phyloP scores from a whole-genome alignment of 768 basidiomycete species.

The Lentinula aciculospora region DNA sequence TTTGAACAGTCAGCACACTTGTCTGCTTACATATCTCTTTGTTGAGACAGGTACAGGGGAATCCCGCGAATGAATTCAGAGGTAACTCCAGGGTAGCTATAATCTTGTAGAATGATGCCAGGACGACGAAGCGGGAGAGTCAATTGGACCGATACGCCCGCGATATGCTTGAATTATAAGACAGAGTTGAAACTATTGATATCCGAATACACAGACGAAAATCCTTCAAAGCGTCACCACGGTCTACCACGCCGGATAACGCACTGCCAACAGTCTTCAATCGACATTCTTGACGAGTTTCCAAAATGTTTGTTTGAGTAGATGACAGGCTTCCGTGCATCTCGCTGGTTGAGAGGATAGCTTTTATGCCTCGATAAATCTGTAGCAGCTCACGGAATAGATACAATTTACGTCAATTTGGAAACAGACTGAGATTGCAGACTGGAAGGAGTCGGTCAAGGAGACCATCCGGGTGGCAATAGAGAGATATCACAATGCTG shows the following conservation, averaged over 20 bases:
- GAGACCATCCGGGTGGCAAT: too few relatives aligned
- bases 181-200: background rate
- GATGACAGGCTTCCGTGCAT: background rate
- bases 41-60: background rate
- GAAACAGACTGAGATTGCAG: too few relatives aligned
- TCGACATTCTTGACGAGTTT: background rate
- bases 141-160: background rate
- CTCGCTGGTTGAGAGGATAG: background rate
- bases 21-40: background rate
- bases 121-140: background rate
- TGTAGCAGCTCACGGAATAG: background rate
- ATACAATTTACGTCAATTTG: background rate
- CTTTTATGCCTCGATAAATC: background rate
- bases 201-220: background rate
- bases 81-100: background rate
- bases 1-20: background rate
- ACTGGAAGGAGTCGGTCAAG: too few relatives aligned
- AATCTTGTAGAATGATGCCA: background rate
- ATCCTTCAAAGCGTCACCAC: background rate
- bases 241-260: too few relatives aligned
- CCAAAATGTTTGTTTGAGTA: background rate
- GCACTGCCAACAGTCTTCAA: background rate
- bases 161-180: background rate
- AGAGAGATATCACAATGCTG: too few relatives aligned
- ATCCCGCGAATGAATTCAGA: background rate